Evolutionary conservation across 148 eudicot species (phyloP), one percentile per base, ranked within the genome.

Genomic region (Rhododendron griersonianum): DNA sequence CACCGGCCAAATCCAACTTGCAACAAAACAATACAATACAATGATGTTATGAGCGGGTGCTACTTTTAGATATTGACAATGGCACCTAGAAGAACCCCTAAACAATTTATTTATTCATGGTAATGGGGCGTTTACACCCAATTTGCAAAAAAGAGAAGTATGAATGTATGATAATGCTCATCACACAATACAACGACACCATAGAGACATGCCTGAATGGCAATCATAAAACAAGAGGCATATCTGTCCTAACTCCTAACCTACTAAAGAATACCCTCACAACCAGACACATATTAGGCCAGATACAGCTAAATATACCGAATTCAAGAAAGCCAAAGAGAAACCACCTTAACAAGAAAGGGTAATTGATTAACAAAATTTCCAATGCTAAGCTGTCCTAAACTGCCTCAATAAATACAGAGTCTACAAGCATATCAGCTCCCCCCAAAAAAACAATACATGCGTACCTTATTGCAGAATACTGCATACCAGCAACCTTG

Each of bases 401-500:
- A 61, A 61, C 67, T 63, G 71, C 28, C 30, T 63, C 28, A 23
- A 23, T 63, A 7, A 7, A 7, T 23, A 23, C 11, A 63, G 69
- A 23, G 69, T 67, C 14, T 25, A 67, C 5, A 25, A 1, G 5
- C 74, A 67, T 67, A 67, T 67, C 74, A 67, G 35, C 13, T 11
- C 23, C 81, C 81, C 81, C 25, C 23, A 45, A 2, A 44, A 37
- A 8, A 44, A 23, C 11, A 11, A 78, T 78, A 45, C 14, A 45
- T 74, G 0, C 13, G 13, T 55, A 81, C 83, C 83, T 81, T 16
- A 48, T 11, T 19, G 67, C 33, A 48, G 83, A 81, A 81, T 81
- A 30, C 39, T 55, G 83, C 83, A 85, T 23, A 67, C 85, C 84
- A 81, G 75, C 74, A 53, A 75, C 85, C 86, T 90, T 86, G 61